Base-by-base conservation (phyloP, 2,329 filamentous ascomycete genomes). In the Colletotrichum spaethianum region DNA sequence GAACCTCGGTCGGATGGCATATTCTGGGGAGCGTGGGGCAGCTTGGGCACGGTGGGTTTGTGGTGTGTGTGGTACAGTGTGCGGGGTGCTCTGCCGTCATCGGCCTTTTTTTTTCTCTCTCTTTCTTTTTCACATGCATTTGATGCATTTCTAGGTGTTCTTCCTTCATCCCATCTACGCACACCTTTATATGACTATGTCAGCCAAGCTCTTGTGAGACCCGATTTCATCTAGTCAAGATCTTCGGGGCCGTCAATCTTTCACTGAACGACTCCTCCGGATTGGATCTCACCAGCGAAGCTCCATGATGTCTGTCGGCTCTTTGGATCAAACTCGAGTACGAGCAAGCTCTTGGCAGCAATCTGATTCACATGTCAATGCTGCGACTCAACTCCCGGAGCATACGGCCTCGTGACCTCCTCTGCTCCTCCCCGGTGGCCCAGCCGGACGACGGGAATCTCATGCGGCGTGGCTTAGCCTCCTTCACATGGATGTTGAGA, bases 1-100 rank as follows among this genome's bases (percentile, higher is more conserved):
- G 69, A 72, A 59, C 69, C 69, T 72, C 69, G 69, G 69, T 53
- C 64, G 28, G 64, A 68, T 44, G 64, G 68, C 64, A 59, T 12
- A 63, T 68, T 61, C 16, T 42, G 60, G 66, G 42, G 18, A 31
- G 16, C 38, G 33, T 26, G 42, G 66, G 66, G 33, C 33, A 36
- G 5, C 33, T 36, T 8, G 33, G 33, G 33, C 33, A 36, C 33
- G n/a, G n/a, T n/a, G n/a, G n/a, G n/a, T n/a, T 28, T 44, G 33
- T 14, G 6, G 9, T 56, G 31, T 23, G 31, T 18, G 3, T 8
- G 5, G 53, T 38, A 56, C 33, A 16, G 55, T 40, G 23, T 8
- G 3, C 5, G 14, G 11, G 3, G n/a, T n/a, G 57, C 57, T n/a
- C 3, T 42, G 40, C 31, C 57, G 26, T 44, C 40, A 48, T 44